These are phyloP conservation scores for Withania somnifera DNA, from an alignment of 305 asterid species.

Conservation along the genomic window DNA sequence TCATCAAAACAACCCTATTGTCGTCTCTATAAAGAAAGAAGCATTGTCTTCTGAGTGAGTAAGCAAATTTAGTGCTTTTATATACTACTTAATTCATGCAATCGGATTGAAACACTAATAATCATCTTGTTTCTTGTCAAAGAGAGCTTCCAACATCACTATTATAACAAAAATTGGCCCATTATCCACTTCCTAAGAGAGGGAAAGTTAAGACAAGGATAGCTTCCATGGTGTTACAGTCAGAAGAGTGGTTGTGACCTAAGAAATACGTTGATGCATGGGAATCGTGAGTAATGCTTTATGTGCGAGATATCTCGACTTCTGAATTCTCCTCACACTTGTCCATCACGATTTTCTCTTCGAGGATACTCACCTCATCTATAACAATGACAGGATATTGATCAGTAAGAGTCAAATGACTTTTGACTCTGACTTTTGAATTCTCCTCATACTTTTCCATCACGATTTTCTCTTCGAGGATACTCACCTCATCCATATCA, in stretches of 20 bases:
- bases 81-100: conserved; percentile 1
- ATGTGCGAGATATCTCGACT: background rate
- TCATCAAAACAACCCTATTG: background rate
- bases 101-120: background rate
- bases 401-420: too few species aligned
- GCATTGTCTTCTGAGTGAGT: background rate
- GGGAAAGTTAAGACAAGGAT: conserved; percentile 42
- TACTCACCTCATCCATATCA: too few species aligned
- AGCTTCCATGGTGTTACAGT: conserved; percentile 33
- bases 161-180: conserved; percentile 18
- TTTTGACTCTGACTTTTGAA: too few species aligned
- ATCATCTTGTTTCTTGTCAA: background rate
- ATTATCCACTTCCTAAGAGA: conserved; percentile 22
- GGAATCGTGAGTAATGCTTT: background rate
- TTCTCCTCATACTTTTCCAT: too few species aligned
- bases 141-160: background rate
- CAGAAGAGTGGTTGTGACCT: background rate
- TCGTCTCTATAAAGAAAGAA: background rate
- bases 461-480: too few species aligned
- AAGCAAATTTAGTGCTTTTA: background rate
- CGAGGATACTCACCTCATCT: too few species aligned
- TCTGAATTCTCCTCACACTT: too few species aligned
- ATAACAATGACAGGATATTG: too few species aligned
- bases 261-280: background rate
- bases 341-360: too few species aligned